A percentile compares a stretch with the other conserved stretches of the same genome.
phyloP scores from a whole-genome alignment of 345 rosid species.

The Adansonia digitata region DNA sequence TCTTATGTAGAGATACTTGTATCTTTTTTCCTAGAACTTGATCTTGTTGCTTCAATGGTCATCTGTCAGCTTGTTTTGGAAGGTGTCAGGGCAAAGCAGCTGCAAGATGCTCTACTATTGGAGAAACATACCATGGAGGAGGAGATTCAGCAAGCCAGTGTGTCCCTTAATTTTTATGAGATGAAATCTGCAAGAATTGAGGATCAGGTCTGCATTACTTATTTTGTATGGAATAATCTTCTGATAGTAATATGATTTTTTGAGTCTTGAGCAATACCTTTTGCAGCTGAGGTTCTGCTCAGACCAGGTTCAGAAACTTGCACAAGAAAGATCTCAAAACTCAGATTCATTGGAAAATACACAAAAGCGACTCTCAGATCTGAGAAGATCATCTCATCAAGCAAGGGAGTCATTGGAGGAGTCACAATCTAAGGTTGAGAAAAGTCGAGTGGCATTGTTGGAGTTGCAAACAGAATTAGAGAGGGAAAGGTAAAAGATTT shows the following conservation, averaged over 20 bases:
- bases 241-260: background rate
- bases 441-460: constrained; percentile 40
- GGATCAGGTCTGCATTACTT: constrained; percentile 59
- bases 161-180: constrained; percentile 56
- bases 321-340: constrained; percentile 55
- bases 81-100: constrained; percentile 70
- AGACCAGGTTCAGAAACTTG: constrained; percentile 67
- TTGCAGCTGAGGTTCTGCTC: constrained; percentile 68
- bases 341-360: constrained; percentile 43
- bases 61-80: constrained; percentile 77
- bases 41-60: constrained; percentile 17
- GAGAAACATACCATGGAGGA: constrained; percentile 59
- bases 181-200: constrained; percentile 57
- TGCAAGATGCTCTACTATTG: constrained; percentile 55
- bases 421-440: constrained; percentile 55
- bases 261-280: constrained; percentile 12
- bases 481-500: constrained; percentile 54
- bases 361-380: constrained; percentile 56
- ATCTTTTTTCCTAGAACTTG: constrained; percentile 4
- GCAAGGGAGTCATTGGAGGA: constrained; percentile 60
- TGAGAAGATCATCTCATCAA: constrained; percentile 52
- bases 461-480: constrained; percentile 62
- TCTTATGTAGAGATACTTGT: background rate
- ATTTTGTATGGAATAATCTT: background rate
- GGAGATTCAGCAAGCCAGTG: constrained; percentile 65